Evolutionary conservation across 176 grass and related monocot genomes (phyloP).

Genomic region (Hsuehochloa calcarea): DNA sequence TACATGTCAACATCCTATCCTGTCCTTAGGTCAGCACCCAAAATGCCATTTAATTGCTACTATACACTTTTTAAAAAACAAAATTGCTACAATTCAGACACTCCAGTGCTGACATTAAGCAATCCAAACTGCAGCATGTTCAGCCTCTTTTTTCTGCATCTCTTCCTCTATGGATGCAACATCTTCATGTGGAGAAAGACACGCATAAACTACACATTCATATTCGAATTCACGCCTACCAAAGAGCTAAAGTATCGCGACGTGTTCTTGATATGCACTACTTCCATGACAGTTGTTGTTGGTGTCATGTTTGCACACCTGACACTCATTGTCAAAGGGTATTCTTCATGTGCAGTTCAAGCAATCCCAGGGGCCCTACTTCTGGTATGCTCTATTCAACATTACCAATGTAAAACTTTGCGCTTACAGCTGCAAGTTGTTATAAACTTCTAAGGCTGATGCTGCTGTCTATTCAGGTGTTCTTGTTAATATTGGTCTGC

Average conservation of each 20-base stretch:
- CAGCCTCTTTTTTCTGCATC: constrained; percentile 89
- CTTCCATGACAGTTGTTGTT: constrained; percentile 69
- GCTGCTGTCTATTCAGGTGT: constrained; percentile 55
- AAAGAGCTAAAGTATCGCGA: constrained; percentile 88
- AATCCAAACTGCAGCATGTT: constrained; percentile 76
- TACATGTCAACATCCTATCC: constrained; percentile 99
- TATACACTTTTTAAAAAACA: neutral
- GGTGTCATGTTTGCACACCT: constrained; percentile 87
- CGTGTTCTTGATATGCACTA: constrained; percentile 78
- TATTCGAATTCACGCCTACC: constrained; percentile 86
- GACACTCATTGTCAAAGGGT: constrained; percentile 52
- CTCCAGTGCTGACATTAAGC: constrained; percentile 30
- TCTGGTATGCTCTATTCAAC: constrained; percentile 57
- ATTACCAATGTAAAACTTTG: constrained; percentile 13
- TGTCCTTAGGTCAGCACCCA: constrained; percentile 67
- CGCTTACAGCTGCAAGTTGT: neutral
- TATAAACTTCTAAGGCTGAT: neutral
- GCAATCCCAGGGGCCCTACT: constrained; percentile 83
- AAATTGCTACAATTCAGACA: neutral
- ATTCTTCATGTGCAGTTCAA: constrained; percentile 79
- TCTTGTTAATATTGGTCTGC: constrained; percentile 70
- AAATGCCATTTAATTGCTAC: constrained; percentile 25
- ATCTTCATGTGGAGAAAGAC: constrained; percentile 99
- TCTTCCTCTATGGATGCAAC: constrained; percentile 96
- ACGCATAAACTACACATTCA: constrained; percentile 89